phyloP scores from a whole-genome alignment of 192 early-diverging fungal species.

The Linnemannia elongata region DNA sequence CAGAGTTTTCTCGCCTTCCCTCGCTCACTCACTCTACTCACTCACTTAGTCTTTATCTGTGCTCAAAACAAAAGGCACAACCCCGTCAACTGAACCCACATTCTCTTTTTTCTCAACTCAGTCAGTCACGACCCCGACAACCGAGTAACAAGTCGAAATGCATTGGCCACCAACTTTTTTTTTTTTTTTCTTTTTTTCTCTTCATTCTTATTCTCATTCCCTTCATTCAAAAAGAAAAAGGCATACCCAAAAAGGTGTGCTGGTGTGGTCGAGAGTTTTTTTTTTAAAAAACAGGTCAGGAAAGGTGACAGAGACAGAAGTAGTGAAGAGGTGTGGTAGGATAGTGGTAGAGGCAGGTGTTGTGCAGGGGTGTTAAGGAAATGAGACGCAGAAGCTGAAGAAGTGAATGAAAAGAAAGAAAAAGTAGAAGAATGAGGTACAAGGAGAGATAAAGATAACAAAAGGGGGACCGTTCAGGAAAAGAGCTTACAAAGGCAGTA shows the following conservation, averaged over 20 bases:
- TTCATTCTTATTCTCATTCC: background rate
- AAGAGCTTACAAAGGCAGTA: too few relatives aligned
- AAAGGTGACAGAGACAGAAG: background rate
- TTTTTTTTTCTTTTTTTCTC: background rate
- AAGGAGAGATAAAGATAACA: too few relatives aligned
- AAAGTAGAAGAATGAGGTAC: background rate
- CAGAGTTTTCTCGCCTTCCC: background rate
- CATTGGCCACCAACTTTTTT: constrained; percentile 2
- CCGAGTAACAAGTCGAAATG: background rate
- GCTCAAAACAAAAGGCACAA: background rate
- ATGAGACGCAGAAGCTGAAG: background rate
- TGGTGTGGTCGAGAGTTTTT: background rate
- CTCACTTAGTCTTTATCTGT: background rate
- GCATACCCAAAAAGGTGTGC: background rate
- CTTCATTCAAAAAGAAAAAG: background rate
- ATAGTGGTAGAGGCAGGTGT: background rate
- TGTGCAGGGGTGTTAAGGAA: background rate
- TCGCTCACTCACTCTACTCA: background rate
- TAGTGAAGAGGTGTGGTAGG: background rate
- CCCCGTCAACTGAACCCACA: background rate
- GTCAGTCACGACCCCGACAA: background rate
- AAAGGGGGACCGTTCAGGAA: too few relatives aligned
- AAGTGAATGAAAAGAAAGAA: background rate
- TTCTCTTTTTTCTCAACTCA: background rate
- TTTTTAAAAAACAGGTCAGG: background rate